Conservation (phyloP, 73 alveolate genomes). For the Paramecium octaurelia region DNA sequence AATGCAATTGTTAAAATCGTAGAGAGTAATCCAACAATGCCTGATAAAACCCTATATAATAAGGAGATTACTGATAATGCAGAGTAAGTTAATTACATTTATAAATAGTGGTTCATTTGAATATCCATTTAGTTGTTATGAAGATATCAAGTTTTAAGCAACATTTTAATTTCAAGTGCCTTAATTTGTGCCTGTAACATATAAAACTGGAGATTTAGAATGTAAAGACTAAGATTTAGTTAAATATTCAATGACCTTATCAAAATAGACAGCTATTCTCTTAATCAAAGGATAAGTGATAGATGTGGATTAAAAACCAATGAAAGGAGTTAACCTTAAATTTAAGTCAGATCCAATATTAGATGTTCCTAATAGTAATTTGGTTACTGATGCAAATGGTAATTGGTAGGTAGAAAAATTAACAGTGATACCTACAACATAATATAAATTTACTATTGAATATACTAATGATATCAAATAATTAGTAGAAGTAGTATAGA, state of each 20-base stretch:
- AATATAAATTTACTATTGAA: neutral
- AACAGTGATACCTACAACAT: neutral
- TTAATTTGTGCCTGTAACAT: neutral
- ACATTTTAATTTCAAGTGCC: slow-evolving; percentile 2
- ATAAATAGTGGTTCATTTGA: neutral
- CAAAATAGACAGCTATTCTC: neutral
- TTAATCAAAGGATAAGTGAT: neutral
- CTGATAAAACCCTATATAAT: neutral
- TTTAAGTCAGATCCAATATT: slow-evolving; percentile 7
- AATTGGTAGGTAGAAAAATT: slow-evolving; percentile 7
- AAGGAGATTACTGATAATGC: neutral
- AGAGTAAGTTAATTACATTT: neutral
- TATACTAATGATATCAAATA: neutral
- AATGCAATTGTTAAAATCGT: neutral
- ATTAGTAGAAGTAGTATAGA: neutral
- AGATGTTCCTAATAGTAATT: neutral
- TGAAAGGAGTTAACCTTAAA: neutral
- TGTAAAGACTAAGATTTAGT: slow-evolving; percentile 24
- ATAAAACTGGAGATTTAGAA: neutral
- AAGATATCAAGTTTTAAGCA: neutral
- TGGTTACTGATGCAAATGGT: neutral
- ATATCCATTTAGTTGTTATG: neutral
- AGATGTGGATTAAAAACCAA: neutral
- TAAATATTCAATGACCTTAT: neutral
- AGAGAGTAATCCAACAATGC: neutral